Percentiles rank a stretch among this genome's conserved stretches.
These are phyloP conservation scores for Exophiala bonariae DNA, from an alignment of 2,329 filamentous ascomycete genomes.

Conservation along the genomic window DNA sequence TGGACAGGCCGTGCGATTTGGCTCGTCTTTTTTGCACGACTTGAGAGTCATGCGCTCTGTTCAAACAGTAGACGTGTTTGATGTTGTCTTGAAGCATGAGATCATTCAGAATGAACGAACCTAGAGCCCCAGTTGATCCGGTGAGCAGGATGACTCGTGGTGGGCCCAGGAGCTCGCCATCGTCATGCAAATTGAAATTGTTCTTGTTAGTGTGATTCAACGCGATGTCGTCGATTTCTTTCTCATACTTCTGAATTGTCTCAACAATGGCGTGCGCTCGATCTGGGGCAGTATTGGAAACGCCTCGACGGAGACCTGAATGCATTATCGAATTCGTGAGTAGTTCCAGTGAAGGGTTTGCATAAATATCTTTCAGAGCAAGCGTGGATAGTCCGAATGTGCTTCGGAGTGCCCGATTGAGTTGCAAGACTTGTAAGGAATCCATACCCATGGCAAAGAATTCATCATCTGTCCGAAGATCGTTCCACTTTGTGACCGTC, in stretches of 20 bases:
- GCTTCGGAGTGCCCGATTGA: conserved; percentile 5
- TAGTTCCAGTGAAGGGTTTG: conserved; percentile 5
- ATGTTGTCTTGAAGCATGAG: conserved; percentile 24
- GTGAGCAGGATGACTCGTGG: conserved; percentile 30
- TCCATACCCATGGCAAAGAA: conserved; percentile 29
- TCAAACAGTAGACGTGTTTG: conserved; percentile 31
- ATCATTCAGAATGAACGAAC: conserved; percentile 31
- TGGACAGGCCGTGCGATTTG: conserved; percentile 25
- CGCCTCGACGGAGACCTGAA: conserved; percentile 9
- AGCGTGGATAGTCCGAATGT: background rate
- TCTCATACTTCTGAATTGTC: background rate
- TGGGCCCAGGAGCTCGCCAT: background rate
- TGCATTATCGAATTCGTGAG: conserved; percentile 17
- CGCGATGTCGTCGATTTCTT: background rate
- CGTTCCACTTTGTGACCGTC: conserved; percentile 2
- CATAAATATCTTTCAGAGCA: conserved; percentile 2
- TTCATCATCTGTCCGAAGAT: conserved; percentile 12
- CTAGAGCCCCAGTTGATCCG: conserved; percentile 36
- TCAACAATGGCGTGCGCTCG: background rate
- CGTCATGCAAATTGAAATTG: background rate
- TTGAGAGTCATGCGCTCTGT: conserved; percentile 31
- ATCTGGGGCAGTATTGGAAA: background rate
- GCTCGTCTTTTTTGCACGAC: conserved; percentile 39
- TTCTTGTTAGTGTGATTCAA: background rate
- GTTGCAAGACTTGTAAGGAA: conserved; percentile 16